phyloP scores from a whole-genome alignment of 148 eudicot genomes.

The Cornus controversa region DNA sequence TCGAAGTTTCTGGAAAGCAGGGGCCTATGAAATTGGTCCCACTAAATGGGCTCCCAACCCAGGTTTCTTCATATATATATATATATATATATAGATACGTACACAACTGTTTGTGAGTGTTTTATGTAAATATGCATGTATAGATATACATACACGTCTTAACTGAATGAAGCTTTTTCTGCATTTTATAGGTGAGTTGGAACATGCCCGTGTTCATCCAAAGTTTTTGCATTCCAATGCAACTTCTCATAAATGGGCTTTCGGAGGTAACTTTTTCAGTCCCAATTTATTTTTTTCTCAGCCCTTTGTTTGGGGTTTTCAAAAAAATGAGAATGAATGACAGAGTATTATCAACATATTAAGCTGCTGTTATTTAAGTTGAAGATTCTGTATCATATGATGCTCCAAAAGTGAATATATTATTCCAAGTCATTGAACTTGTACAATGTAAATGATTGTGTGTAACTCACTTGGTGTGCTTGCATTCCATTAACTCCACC shows the following conservation, averaged over 20 bases:
- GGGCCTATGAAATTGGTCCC: conserved; percentile 51
- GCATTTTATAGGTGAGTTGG: conserved; percentile 66
- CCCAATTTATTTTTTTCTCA: not conserved
- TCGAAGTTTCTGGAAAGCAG: conserved; percentile 96
- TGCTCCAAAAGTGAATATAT: not conserved
- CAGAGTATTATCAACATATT: not conserved
- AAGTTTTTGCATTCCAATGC: conserved; percentile 98
- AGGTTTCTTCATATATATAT: conserved; percentile 31
- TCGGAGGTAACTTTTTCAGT: conserved; percentile 56
- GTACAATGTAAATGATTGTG: not conserved
- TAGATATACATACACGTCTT: not conserved
- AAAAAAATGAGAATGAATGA: not conserved
- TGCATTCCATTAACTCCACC: not conserved
- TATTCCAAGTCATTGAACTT: too few relatives aligned
- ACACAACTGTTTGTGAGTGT: too few relatives aligned
- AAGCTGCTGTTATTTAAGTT: not conserved
- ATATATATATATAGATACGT: too few relatives aligned
- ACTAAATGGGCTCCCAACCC: conserved; percentile 36
- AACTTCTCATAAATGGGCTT: conserved; percentile 99
- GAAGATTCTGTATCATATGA: not conserved
- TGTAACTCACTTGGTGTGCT: not conserved
- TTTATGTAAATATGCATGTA: not conserved
- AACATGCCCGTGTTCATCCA: conserved; percentile 98
- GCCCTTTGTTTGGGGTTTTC: not conserved
- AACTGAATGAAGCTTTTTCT: conserved; percentile 1